These are phyloP conservation scores for Tolypocladium tundrense DNA, from an alignment of 2,329 filamentous ascomycete genomes.

Conservation along the genomic window DNA sequence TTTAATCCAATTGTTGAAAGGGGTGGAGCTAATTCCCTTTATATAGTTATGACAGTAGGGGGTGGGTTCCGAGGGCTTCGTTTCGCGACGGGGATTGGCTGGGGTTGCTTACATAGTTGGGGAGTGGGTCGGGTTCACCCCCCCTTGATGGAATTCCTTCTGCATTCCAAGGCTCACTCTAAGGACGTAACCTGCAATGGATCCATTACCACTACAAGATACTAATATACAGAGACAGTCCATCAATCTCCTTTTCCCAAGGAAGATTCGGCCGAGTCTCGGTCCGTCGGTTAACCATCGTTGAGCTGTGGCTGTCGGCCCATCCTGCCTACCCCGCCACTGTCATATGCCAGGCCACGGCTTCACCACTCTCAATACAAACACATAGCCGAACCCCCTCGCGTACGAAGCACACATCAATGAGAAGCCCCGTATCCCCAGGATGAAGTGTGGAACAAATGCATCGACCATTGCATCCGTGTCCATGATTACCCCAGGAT, in stretches of 20 bases:
- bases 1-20: not conserved
- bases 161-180: not conserved
- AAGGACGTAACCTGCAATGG: not conserved
- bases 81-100: not conserved
- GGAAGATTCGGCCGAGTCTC: not conserved
- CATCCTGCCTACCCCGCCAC: not conserved
- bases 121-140: not conserved
- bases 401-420: not conserved
- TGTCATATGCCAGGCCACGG: not conserved
- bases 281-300: not conserved
- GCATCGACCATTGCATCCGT: not conserved
- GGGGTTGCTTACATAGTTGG: not conserved
- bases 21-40: not conserved
- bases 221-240: not conserved
- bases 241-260: not conserved
- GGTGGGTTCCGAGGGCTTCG: not conserved
- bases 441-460: not conserved
- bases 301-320: not conserved
- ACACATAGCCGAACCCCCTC: not conserved
- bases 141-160: no score
- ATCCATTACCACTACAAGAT: not conserved
- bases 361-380: not conserved
- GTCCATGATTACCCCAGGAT: not conserved
- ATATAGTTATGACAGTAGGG: not conserved
- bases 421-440: not conserved